Evolutionary conservation across 768 basidiomycete genomes (phyloP), one percentile per base, ranked within the genome.

Genomic region (Auricularia sp.): DNA sequence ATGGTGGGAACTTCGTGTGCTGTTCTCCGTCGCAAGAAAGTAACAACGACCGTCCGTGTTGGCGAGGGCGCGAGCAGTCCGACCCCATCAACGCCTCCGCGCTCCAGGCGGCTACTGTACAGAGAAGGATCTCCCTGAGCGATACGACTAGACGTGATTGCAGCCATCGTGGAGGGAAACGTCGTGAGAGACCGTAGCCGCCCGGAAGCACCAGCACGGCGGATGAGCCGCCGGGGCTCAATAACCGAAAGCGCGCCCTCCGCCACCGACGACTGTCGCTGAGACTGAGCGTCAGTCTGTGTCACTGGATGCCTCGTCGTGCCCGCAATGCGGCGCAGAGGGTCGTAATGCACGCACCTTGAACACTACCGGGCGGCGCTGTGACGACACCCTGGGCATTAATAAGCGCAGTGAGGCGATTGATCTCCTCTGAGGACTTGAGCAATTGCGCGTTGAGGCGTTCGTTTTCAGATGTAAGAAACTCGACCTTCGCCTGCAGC

Each of bases 401-500:
- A 8, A 90, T 87, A 39, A 90, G 81, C 1, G 89, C 81, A 1
- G 84, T 83, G 0, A 99, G 81, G 2, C 94, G 85, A 10, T 90
- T 85, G 62, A 98, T 89, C 77, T 99, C 96, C 73, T 98, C 96
- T 51, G 92, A 86, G 18, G 94, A 88, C 4, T 88, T 84, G 44
- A 91, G 87, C 34, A 98, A 86, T 8, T 94, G 94, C 8, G 85
- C 81, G 37, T 91, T 88, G 33, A 99, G 85, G 29, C 92, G 87
- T 74, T 98, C 96, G 76, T 99, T 99, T 77, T 99, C 97, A 68
- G 88, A 86, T n/a, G 83, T 80, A 47, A 99, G 84, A 69, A 80
- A 90, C 73, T 99, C 97, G 76, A 96, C 94, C 71, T 95, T 95
- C 47, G 88, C 85, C 75, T 99, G 97, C 18, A 99, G 81, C 67